Base-by-base conservation (phyloP, 306 rosid species). In the Luffa acutangula region DNA sequence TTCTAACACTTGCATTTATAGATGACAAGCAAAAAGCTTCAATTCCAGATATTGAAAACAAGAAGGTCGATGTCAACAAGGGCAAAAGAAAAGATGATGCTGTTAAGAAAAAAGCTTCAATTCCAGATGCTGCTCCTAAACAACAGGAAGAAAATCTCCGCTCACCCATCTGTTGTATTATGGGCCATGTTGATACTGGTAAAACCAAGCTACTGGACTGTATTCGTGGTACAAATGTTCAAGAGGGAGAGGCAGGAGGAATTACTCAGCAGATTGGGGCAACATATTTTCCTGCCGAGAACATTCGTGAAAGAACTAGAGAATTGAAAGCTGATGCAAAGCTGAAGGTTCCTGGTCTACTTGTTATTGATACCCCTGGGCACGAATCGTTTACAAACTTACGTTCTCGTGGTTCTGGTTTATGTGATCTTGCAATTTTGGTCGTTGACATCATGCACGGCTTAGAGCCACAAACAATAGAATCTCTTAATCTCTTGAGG, bases 371-470 rank as follows among this genome's bases (percentile, higher is more conserved):
- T 85, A 95, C 99, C 58, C 97, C 98, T 17, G 99, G 99, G 7
- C 99, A 95, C 9, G 99, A 95, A 56, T 93, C 99, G 0, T 95
- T 95, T 82, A 83, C 93, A 34, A 95, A 95, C 84, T 78, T 95
- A 45, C 88, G 99, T 79, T 91, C 99, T 69, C 89, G 99, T 73
- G 99, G 99, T 81, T 95, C 99, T 7, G 96, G 99, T 58, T 80
- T 93, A 82, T 93, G 99, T 81, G 99, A 95, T 83, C 93, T 93
- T 75, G 98, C 99, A 52, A 93, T 95, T 84, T 86, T 93, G 89
- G 98, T 95, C 73, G 99, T 95, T 70, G 99, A 95, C 84, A 91
- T 95, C 71, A 95, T 95, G 99, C 98, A 95, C 80, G 99, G 99
- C 72, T 85, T 95, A 82, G 96, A 95, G 90, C 99, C 84, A 41